phyloP scores from a whole-genome alignment of 495 filamentous ascomycete species.

The Aspergillus biplanus region DNA sequence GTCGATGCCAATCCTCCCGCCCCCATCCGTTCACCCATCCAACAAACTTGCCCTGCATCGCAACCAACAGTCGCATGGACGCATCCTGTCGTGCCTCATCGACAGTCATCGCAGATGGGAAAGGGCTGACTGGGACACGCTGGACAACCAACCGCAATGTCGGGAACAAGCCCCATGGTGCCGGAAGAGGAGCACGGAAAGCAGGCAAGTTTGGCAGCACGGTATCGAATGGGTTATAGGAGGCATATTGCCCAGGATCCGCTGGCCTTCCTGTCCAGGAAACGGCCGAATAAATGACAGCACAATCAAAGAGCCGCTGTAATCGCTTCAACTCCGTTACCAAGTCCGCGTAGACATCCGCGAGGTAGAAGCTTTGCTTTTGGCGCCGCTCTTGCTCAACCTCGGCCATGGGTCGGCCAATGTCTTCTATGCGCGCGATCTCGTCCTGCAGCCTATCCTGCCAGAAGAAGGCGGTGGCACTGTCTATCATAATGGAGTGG shows the following conservation, averaged over 20 bases:
- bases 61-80: slow-evolving; percentile 42
- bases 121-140: slow-evolving; percentile 50
- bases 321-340: slow-evolving; percentile 40
- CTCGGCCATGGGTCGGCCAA: slow-evolving; percentile 36
- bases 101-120: slow-evolving; percentile 56
- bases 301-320: slow-evolving; percentile 42
- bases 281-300: slow-evolving; percentile 43
- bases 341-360: slow-evolving; percentile 41
- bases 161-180: slow-evolving; percentile 52
- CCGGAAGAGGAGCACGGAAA: slow-evolving; percentile 46
- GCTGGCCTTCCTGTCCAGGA: slow-evolving; percentile 14
- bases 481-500: slow-evolving; percentile 56
- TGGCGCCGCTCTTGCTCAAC: slow-evolving; percentile 34
- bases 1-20: slow-evolving; percentile 46
- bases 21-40: slow-evolving; percentile 52
- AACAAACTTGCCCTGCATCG: slow-evolving; percentile 44
- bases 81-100: slow-evolving; percentile 60
- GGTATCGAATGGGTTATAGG: slow-evolving; percentile 26
- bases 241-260: slow-evolving; percentile 14
- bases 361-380: slow-evolving; percentile 38
- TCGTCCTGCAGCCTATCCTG: slow-evolving; percentile 56
- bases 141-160: slow-evolving; percentile 51
- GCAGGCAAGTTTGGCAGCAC: slow-evolving; percentile 37
- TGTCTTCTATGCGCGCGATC: slow-evolving; percentile 43
- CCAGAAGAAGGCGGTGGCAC: slow-evolving; percentile 61